These are phyloP conservation scores for Boletus semigastroideus DNA, from an alignment of 1,284 basidiomycete genomes.

Conservation along the genomic window DNA sequence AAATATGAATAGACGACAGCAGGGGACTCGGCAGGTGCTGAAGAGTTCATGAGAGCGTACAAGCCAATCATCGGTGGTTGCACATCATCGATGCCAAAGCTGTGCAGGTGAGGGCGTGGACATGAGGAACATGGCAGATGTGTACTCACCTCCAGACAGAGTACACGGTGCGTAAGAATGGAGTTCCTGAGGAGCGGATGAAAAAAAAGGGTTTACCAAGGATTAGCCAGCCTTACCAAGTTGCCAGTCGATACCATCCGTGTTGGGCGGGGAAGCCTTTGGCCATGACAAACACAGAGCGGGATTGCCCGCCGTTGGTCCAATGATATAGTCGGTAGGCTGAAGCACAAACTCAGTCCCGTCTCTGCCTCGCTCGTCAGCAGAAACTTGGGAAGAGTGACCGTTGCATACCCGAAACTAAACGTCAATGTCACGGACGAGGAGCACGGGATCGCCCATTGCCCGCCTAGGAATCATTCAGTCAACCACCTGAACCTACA, in stretches of 20 bases:
- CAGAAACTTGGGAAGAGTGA: not conserved
- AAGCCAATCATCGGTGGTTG: constrained; percentile 75
- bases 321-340: constrained; percentile 83
- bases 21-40: constrained; percentile 40
- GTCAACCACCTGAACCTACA: not conserved
- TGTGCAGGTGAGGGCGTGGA: constrained; percentile 29
- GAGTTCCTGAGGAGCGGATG: constrained; percentile 46
- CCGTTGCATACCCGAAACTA: constrained; percentile 61
- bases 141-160: constrained; percentile 69
- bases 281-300: constrained; percentile 84
- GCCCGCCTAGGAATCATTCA: constrained; percentile 48
- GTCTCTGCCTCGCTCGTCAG: constrained; percentile 15
- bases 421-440: constrained; percentile 67
- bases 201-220: not conserved
- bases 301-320: constrained; percentile 63
- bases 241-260: constrained; percentile 88
- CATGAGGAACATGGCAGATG: constrained; percentile 1
- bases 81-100: constrained; percentile 69
- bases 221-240: constrained; percentile 45
- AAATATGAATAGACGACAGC: constrained; percentile 53
- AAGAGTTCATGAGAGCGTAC: constrained; percentile 55
- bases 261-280: constrained; percentile 58
- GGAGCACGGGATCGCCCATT: constrained; percentile 83
- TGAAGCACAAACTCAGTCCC: constrained; percentile 45
- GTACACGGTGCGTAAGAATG: constrained; percentile 82